Percentiles rank a stretch among this genome's conserved stretches.
phyloP scores from a whole-genome alignment of 768 basidiomycete genomes.

The Termitomyces sp. region DNA sequence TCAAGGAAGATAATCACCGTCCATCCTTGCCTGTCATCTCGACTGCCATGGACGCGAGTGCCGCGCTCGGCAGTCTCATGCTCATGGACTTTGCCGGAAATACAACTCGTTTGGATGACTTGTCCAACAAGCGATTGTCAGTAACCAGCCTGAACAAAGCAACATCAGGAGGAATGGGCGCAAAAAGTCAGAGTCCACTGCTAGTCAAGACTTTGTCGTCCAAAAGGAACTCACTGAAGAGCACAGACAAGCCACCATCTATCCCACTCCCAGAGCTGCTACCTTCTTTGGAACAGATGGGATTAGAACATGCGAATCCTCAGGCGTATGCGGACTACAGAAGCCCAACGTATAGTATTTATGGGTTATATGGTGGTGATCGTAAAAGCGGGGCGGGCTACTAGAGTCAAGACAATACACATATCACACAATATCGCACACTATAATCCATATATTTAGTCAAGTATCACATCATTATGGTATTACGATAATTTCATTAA shows the following conservation, averaged over 20 bases:
- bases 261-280: constrained; percentile 77
- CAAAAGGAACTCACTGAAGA: constrained; percentile 15
- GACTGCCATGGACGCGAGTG: constrained; percentile 34
- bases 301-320: constrained; percentile 55
- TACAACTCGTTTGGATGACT: constrained; percentile 2
- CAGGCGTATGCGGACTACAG: constrained; percentile 62
- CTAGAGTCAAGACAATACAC: not conserved
- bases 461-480: not conserved
- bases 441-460: not conserved
- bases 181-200: not conserved
- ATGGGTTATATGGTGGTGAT: constrained; percentile 63
- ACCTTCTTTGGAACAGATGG: constrained; percentile 77
- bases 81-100: constrained; percentile 45
- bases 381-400: constrained; percentile 39
- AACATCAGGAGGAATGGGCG: not conserved
- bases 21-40: constrained; percentile 16
- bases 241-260: constrained; percentile 62
- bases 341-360: constrained; percentile 82
- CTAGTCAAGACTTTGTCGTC: not conserved
- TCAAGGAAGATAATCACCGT: constrained; percentile 15
- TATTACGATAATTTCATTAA: not conserved
- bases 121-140: constrained; percentile 9
- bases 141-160: constrained; percentile 28
- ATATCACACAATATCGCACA: not conserved
- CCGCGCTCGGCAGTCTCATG: constrained; percentile 56